Evolutionary conservation across 345 rosid genomes (phyloP).

Genomic region (Euphorbia tirucalli): DNA sequence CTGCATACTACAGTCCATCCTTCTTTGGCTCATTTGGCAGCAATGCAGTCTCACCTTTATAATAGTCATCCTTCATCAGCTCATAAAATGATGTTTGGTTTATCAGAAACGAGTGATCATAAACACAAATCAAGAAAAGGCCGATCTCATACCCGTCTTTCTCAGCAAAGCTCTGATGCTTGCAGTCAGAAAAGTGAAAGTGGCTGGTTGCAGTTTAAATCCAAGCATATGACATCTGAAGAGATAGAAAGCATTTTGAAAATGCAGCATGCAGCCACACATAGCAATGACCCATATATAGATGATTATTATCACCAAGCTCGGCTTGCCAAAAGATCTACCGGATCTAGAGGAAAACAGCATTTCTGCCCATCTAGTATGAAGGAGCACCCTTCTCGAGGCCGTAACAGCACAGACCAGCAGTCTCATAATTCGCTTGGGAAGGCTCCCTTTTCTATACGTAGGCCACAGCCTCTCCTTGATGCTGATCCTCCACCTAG

Average conservation of each 20-base stretch:
- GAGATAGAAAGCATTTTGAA: conserved; percentile 95
- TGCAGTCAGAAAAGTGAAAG: conserved; percentile 81
- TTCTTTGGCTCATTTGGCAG: conserved; percentile 70
- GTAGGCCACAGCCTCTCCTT: conserved; percentile 67
- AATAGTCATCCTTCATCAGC: conserved; percentile 56
- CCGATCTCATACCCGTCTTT: conserved; percentile 51
- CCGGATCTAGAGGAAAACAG: conserved; percentile 56
- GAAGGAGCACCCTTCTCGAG: conserved; percentile 73
- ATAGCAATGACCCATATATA: conserved; percentile 74
- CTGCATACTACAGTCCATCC: conserved; percentile 50
- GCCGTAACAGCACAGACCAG: conserved; percentile 66
- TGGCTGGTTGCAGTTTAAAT: conserved; percentile 62
- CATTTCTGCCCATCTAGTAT: conserved; percentile 77
- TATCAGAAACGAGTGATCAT: conserved; percentile 58
- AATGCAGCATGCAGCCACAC: conserved; percentile 90
- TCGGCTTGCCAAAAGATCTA: conserved; percentile 57
- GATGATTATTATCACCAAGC: conserved; percentile 99
- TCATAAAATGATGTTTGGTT: conserved; percentile 51
- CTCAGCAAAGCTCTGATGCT: conserved; percentile 69
- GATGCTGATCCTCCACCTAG: conserved; percentile 61
- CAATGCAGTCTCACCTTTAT: conserved; percentile 67
- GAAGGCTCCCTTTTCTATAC: conserved; percentile 53
- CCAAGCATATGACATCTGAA: conserved; percentile 93
- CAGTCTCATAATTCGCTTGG: conserved; percentile 64
- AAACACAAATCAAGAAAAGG: conserved; percentile 65